Conservation (phyloP, 2,329 filamentous ascomycete genomes). For the Aspergillus japonicus region DNA sequence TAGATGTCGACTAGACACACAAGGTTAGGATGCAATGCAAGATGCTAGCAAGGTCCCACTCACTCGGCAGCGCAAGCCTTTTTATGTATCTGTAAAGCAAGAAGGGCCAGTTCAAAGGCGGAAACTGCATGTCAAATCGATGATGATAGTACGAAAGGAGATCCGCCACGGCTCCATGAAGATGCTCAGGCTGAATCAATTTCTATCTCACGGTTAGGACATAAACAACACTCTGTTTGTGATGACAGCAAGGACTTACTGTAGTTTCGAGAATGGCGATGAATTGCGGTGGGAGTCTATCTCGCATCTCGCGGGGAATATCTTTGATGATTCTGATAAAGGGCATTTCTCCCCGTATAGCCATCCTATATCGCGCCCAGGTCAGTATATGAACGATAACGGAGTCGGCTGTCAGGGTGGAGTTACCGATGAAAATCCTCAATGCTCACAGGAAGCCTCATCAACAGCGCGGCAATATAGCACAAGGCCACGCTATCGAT, state of each 20-base stretch:
- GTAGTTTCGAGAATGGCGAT: slow-evolving; percentile 41
- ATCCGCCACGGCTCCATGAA: slow-evolving; percentile 65
- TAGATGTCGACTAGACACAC: slow-evolving; percentile 30
- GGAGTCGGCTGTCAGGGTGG: background rate
- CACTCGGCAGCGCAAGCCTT: slow-evolving; percentile 72
- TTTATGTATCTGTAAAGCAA: slow-evolving; percentile 69
- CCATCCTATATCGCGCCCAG: slow-evolving; percentile 22
- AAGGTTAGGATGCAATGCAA: background rate
- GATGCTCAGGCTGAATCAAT: slow-evolving; percentile 50
- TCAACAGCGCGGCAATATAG: slow-evolving; percentile 73
- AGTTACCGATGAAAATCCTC: slow-evolving; percentile 62
- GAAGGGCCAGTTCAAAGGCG: slow-evolving; percentile 68
- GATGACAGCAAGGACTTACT: slow-evolving; percentile 22
- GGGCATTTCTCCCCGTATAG: slow-evolving; percentile 69
- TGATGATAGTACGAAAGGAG: slow-evolving; percentile 62
- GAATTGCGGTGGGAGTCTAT: slow-evolving; percentile 44
- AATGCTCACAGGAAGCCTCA: slow-evolving; percentile 73
- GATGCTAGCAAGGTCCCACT: slow-evolving; percentile 24
- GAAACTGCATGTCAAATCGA: slow-evolving; percentile 70
- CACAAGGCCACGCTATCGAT: slow-evolving; percentile 74
- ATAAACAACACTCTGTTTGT: background rate
- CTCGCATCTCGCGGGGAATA: slow-evolving; percentile 46
- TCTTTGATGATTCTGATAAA: slow-evolving; percentile 63
- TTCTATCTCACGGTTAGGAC: slow-evolving; percentile 20
- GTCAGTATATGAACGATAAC: background rate